A percentile compares a stretch with the other conserved stretches of the same genome.
These are phyloP conservation scores for Trichoderma koningii DNA, from an alignment of 2,329 filamentous ascomycete genomes.

Conservation along the genomic window DNA sequence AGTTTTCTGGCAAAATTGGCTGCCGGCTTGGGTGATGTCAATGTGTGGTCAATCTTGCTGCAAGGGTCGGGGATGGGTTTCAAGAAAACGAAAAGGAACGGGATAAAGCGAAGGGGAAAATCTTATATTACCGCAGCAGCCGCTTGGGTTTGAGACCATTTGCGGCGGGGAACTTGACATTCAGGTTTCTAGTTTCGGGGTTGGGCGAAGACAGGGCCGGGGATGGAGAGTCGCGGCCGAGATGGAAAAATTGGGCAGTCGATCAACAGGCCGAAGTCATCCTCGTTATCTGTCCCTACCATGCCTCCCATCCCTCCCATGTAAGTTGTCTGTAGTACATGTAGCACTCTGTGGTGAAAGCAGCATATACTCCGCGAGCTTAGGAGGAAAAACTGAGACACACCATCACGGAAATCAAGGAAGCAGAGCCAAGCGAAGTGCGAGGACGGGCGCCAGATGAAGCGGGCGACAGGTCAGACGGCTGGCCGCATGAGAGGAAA, in stretches of 20 bases:
- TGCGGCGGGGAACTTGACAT: slow-evolving; percentile 25
- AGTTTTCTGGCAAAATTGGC: neutral
- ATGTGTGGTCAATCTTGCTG: slow-evolving; percentile 7
- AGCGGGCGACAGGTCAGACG: slow-evolving; percentile 27
- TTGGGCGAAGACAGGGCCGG: slow-evolving; percentile 21
- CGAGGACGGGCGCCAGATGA: slow-evolving; percentile 4
- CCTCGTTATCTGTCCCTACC: neutral
- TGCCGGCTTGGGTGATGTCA: neutral
- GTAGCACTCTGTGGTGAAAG: neutral
- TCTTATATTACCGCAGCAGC: slow-evolving; percentile 22
- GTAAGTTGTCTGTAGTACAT: neutral
- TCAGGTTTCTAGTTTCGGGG: slow-evolving; percentile 23
- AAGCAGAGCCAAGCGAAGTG: neutral
- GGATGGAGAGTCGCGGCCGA: slow-evolving; percentile 10
- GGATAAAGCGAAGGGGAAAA: neutral
- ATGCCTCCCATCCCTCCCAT: neutral
- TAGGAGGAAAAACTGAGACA: neutral
- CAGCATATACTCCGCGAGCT: slow-evolving; percentile 7
- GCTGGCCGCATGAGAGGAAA: slow-evolving; percentile 23
- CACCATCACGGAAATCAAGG: neutral
- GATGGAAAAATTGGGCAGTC: slow-evolving; percentile 26
- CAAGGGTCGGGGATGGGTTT: slow-evolving; percentile 1
- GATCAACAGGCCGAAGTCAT: slow-evolving; percentile 12
- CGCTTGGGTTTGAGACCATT: slow-evolving; percentile 10
- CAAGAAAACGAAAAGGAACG: neutral